A percentile compares a stretch with the other conserved stretches of the same genome.
phyloP scores from a whole-genome alignment of 225 moss, liverwort and hornwort species.

The Polytrichum formosum region DNA sequence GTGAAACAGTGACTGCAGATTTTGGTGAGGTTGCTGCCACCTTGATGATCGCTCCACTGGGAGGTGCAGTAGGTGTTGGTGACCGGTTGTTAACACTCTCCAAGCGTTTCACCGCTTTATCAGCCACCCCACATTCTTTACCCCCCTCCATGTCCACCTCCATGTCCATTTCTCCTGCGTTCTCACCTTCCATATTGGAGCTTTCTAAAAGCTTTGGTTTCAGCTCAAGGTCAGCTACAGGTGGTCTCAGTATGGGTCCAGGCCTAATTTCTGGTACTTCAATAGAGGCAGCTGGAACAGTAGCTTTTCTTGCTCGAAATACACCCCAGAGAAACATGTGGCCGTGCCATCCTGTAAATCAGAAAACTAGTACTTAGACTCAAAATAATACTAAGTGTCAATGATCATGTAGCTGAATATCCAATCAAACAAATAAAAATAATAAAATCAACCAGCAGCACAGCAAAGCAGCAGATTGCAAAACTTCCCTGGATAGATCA shows the following conservation, averaged over 20 bases:
- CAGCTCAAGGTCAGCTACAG: constrained; percentile 10
- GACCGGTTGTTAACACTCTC: constrained; percentile 29
- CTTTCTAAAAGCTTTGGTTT: constrained; percentile 10
- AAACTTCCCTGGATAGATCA: no score
- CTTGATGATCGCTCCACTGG: constrained; percentile 47
- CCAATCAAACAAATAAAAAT: no score
- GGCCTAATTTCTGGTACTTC: constrained; percentile 23
- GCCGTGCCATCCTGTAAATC: constrained; percentile 72
- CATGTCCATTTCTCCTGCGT: constrained; percentile 72
- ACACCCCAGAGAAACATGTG: constrained; percentile 96
- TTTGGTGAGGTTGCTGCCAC: constrained; percentile 42
- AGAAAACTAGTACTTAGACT: constrained; percentile 6
- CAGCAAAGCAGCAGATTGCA: no score
- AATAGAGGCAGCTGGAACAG: constrained; percentile 18
- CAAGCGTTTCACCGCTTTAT: constrained; percentile 48
- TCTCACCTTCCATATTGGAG: constrained; percentile 25
- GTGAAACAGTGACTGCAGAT: constrained; percentile 7
- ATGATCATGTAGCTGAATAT: no score
- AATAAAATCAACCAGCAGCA: no score
- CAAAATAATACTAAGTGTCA: no score
- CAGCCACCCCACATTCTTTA: constrained; percentile 56
- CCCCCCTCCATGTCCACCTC: constrained; percentile 84
- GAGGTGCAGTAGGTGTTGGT: constrained; percentile 39
- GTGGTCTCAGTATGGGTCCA: constrained; percentile 10
- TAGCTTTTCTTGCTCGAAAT: constrained; percentile 69